phyloP scores from a whole-genome alignment of 768 basidiomycete genomes.

The Cystofilobasidium macerans region DNA sequence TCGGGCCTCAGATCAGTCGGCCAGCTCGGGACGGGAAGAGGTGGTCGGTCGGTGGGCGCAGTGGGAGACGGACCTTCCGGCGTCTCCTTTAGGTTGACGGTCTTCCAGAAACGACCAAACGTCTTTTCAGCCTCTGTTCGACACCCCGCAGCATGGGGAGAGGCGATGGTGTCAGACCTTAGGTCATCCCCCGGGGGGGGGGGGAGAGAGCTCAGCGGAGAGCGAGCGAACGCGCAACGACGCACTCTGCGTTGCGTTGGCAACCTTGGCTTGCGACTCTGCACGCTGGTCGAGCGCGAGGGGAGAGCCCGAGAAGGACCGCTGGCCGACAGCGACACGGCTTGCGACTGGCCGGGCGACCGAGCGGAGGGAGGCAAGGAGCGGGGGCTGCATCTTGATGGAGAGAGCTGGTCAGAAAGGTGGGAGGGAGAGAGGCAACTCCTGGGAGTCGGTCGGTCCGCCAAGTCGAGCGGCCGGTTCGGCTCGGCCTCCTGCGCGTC shows the following conservation, averaged over 20 bases:
- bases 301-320: neutral
- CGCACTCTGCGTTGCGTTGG: slow-evolving; percentile 1
- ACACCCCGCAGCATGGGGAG: neutral
- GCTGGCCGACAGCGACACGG: neutral
- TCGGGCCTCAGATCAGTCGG: neutral
- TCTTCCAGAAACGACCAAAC: slow-evolving; percentile 86
- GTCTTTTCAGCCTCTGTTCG: slow-evolving; percentile 68
- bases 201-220: too few relatives aligned
- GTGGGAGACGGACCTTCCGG: slow-evolving; percentile 34
- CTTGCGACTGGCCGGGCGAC: too few relatives aligned
- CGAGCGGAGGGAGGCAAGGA: too few relatives aligned
- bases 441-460: too few relatives aligned
- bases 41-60: too few relatives aligned
- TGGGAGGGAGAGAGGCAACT: neutral
- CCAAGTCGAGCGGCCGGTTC: too few relatives aligned
- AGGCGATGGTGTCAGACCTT: neutral
- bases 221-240: neutral
- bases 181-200: too few relatives aligned
- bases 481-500: too few relatives aligned
- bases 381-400: neutral
- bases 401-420: neutral
- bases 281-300: neutral
- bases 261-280: neutral
- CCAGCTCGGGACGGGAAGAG: neutral
- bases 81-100: slow-evolving; percentile 60